Percentiles rank a stretch among this genome's conserved stretches.
Evolutionary conservation across 768 basidiomycete genomes (phyloP).

Genomic region (Podaxis sp.): DNA sequence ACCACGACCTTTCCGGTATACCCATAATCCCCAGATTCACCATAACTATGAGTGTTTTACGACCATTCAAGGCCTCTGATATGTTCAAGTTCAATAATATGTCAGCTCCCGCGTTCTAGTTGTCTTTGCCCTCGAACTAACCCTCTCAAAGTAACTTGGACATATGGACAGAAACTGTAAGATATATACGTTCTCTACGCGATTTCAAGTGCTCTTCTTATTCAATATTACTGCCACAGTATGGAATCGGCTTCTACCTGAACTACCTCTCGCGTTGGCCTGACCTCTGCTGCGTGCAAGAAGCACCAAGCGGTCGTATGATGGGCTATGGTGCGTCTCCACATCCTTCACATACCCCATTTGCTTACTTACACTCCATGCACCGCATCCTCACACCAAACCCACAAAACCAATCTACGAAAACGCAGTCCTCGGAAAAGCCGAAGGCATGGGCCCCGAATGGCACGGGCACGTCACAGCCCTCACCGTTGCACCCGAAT

Average conservation of each 20-base stretch:
- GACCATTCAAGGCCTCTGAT: conserved; percentile 86
- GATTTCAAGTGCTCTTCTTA: not conserved
- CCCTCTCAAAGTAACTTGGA: conserved; percentile 72
- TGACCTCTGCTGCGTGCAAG: conserved; percentile 81
- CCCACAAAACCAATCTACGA: not conserved
- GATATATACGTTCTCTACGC: conserved; percentile 19
- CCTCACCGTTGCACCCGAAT: conserved; percentile 90
- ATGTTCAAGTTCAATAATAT: conserved; percentile 93
- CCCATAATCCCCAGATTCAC: not conserved
- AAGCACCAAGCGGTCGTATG: conserved; percentile 75
- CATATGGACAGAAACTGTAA: conserved; percentile 94
- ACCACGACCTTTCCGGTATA: not conserved
- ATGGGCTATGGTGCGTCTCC: conserved; percentile 85
- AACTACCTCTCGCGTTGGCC: conserved; percentile 90
- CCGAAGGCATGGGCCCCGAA: conserved; percentile 70
- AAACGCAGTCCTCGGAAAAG: conserved; percentile 83
- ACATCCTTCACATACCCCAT: not conserved
- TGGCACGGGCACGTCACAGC: conserved; percentile 97
- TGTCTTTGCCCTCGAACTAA: not conserved
- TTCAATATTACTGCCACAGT: conserved; percentile 38
- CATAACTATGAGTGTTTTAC: conserved; percentile 73
- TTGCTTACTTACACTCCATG: not conserved
- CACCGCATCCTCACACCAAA: conserved; percentile 2
- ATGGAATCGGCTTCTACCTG: conserved; percentile 84
- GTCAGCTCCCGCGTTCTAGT: conserved; percentile 37